phyloP scores from a whole-genome alignment of 2,329 filamentous ascomycete species.

The Geosmithia morbida region DNA sequence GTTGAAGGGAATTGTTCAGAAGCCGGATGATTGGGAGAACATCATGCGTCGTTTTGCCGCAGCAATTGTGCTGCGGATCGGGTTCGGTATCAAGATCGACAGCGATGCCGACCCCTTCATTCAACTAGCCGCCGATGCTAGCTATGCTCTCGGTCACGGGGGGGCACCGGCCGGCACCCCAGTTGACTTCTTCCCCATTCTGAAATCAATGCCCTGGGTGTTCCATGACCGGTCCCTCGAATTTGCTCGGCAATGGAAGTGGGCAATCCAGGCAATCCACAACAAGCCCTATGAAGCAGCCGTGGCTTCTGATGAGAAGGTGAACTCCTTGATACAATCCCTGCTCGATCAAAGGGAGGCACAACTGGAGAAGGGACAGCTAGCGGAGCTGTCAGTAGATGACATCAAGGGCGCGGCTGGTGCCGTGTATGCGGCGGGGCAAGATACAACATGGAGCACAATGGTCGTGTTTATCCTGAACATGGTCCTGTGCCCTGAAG shows the following conservation, averaged over 20 bases:
- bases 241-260: constrained; percentile 1
- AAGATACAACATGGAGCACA: constrained; percentile 29
- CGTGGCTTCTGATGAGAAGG: neutral
- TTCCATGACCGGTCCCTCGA: neutral
- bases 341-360: neutral
- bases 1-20: constrained; percentile 14
- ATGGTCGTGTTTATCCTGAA: constrained; percentile 29
- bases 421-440: constrained; percentile 30
- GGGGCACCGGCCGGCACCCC: constrained; percentile 18
- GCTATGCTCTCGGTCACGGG: constrained; percentile 12
- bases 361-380: constrained; percentile 8
- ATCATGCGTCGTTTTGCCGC: constrained; percentile 22
- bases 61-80: constrained; percentile 25
- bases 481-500: constrained; percentile 23
- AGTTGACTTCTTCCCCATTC: constrained; percentile 30
- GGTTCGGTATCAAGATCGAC: constrained; percentile 24
- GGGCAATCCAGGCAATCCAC: constrained; percentile 1
- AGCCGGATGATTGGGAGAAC: constrained; percentile 19
- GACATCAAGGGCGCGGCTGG: constrained; percentile 35
- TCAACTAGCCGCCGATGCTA: constrained; percentile 17
- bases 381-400: constrained; percentile 19
- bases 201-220: neutral
- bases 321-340: neutral
- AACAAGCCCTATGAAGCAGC: neutral
- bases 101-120: constrained; percentile 23